Base-by-base conservation (phyloP, 768 basidiomycete species). In the Boletus vinaceobasis region DNA sequence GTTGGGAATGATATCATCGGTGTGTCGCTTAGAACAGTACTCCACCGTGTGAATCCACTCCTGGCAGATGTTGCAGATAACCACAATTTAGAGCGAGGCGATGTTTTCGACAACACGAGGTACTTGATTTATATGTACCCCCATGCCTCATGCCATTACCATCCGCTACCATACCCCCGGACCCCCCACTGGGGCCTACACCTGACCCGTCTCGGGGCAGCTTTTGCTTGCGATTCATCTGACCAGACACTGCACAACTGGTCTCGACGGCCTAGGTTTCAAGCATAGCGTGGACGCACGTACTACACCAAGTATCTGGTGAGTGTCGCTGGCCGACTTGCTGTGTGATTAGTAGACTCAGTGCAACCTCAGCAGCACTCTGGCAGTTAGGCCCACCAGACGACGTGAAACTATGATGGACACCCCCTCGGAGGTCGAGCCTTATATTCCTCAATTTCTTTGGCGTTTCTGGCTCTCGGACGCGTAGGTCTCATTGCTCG, bases 391-490 rank as follows among this genome's bases (percentile, higher is more conserved):
- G 4, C 10, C 8, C 45, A 8, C 32, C 43, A 19, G 15, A 27
- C 35, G 3, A 32, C 17, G 11, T 33, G 8, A 17, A 21, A 23
- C 23, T 6, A 55, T 54, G 53, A 21, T 48, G 4, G 46, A 46
- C 36, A 3, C 43, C 11, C 32, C 47, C 21, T 19, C 13, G 6
- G 64, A 66, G 14, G 61, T 75, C 37, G 67, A 69, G 26, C 72
- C 70, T 14, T 77, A 80, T 55, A 62, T 79, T 31, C 80, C 80
- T 26, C 66, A 64, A 17, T 81, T 81, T 60, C 55, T 81, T 13
- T 77, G 76, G 74, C 73, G 74, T 14, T 75, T 81, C 54, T 82
- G 80, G 80, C 64, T 81, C 13, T 74, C 78, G 36, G 64, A 71
- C 44, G 67, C 60, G 77, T 77, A 63, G 37, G 79, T 70, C 51